Evolutionary conservation across 805 yeast genomes (phyloP).

Genomic region (Vanderwaltozyma yarrowii): DNA sequence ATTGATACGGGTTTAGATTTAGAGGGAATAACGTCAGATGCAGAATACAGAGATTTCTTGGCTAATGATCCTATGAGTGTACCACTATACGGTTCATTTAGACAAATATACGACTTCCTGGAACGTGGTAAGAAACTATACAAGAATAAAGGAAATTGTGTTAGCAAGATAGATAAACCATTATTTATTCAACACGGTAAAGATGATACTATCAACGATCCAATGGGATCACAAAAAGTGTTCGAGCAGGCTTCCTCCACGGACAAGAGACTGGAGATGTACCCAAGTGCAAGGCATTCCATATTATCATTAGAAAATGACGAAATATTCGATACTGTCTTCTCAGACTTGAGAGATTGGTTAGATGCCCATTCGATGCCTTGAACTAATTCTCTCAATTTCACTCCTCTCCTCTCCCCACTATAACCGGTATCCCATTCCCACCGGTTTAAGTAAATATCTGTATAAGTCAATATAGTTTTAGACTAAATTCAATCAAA

Average conservation of each 20-base stretch:
- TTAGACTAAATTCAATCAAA: no score
- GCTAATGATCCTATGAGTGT: slow-evolving; percentile 32
- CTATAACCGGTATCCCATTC: no score
- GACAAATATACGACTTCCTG: slow-evolving; percentile 50
- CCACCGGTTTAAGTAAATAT: no score
- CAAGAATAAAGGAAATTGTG: slow-evolving; percentile 27
- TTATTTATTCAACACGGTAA: slow-evolving; percentile 53
- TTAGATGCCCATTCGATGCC: slow-evolving; percentile 11
- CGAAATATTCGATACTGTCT: slow-evolving; percentile 29
- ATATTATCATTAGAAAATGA: slow-evolving; percentile 41
- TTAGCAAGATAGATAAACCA: slow-evolving; percentile 33
- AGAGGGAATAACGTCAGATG: slow-evolving; percentile 46
- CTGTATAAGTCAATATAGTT: no score
- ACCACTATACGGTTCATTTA: slow-evolving; percentile 44
- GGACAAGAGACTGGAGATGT: slow-evolving; percentile 17
- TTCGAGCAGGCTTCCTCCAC: slow-evolving; percentile 23
- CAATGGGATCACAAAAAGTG: slow-evolving; percentile 37
- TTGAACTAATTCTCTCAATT: no score
- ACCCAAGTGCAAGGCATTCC: slow-evolving; percentile 29
- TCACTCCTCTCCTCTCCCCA: no score
- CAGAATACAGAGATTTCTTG: slow-evolving; percentile 37
- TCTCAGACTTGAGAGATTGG: slow-evolving; percentile 35
- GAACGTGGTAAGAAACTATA: slow-evolving; percentile 47
- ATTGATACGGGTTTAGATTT: slow-evolving; percentile 45
- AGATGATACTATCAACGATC: slow-evolving; percentile 51